Evolutionary conservation across 2,329 filamentous ascomycete genomes (phyloP).

Genomic region (Scedosporium aurantiacum): DNA sequence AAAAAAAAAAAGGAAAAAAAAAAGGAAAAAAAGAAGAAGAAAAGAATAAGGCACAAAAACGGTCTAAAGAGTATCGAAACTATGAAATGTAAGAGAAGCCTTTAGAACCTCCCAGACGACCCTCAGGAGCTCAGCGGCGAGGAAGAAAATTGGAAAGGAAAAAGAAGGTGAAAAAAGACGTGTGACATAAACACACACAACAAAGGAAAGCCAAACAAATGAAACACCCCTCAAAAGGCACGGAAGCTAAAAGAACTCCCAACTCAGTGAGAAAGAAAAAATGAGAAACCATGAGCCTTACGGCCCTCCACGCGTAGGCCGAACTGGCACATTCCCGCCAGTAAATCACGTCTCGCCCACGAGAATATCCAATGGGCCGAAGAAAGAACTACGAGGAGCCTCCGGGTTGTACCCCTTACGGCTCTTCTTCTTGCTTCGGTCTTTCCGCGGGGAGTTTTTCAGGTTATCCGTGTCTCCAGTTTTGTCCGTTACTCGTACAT

Average conservation of each 20-base stretch:
- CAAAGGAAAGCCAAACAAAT: slow-evolving; percentile 2
- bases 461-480: not conserved
- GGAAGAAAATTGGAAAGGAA: slow-evolving; percentile 2
- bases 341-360: too few relatives aligned
- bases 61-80: not conserved
- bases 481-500: not conserved
- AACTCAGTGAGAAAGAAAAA: not conserved
- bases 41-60: slow-evolving; percentile 5
- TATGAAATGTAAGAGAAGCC: too few relatives aligned
- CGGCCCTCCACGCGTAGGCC: too few relatives aligned
- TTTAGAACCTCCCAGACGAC: too few relatives aligned
- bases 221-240: not conserved
- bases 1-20: not conserved
- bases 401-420: not conserved
- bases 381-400: not conserved
- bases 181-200: not conserved
- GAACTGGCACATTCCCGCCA: too few relatives aligned
- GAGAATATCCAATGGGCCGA: too few relatives aligned
- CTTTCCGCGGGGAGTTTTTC: not conserved
- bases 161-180: not conserved
- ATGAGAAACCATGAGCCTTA: not conserved
- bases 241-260: not conserved
- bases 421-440: not conserved
- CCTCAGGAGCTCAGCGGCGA: not conserved
- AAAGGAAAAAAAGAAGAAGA: slow-evolving; percentile 3